A percentile compares a stretch with the other conserved stretches of the same genome.
These are phyloP conservation scores for Solanum piurae DNA, from an alignment of 257 asterid genomes.

Conservation along the genomic window DNA sequence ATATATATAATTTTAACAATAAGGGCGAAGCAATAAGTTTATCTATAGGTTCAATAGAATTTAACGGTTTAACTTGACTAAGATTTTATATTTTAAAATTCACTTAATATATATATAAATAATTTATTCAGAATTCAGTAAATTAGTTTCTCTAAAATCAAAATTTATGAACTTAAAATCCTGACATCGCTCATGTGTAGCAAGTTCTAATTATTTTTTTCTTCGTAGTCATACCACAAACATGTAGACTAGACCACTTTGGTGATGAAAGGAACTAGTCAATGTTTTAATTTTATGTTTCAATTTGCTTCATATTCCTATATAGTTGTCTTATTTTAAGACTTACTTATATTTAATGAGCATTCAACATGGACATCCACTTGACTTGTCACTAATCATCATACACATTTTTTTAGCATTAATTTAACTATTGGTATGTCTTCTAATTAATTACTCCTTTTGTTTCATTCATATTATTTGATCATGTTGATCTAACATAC, in stretches of 20 bases:
- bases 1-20: not conserved
- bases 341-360: not conserved
- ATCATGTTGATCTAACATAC: too few relatives aligned
- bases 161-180: not conserved
- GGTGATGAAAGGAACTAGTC: not conserved
- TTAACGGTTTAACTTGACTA: not conserved
- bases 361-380: not conserved
- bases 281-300: not conserved
- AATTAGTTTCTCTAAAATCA: not conserved
- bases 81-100: not conserved
- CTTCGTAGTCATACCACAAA: not conserved
- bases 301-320: not conserved
- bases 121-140: not conserved
- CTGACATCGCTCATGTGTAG: not conserved
- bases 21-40: not conserved
- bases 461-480: too few relatives aligned
- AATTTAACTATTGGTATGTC: too few relatives aligned
- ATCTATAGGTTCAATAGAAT: not conserved
- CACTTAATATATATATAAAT: not conserved
- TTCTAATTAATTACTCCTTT: too few relatives aligned
- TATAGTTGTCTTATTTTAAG: not conserved
- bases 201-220: not conserved
- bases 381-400: not conserved
- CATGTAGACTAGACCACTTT: not conserved
- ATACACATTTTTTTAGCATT: not conserved